These are phyloP conservation scores for Epithemia pelagica DNA, from an alignment of 108 stramenopile genomes.

Conservation along the genomic window DNA sequence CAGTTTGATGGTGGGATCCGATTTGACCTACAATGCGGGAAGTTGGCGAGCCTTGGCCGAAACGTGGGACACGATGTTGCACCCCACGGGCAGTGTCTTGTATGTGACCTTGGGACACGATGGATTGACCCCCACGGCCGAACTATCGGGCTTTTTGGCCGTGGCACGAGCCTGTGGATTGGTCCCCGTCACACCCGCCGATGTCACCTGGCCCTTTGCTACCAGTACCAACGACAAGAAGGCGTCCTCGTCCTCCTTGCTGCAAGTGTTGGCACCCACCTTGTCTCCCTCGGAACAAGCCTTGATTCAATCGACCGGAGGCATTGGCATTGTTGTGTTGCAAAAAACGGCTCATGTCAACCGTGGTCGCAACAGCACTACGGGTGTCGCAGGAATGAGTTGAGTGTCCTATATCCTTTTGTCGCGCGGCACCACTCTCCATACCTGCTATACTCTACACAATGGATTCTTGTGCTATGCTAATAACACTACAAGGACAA, in stretches of 20 bases:
- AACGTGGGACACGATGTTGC: conserved; percentile 45
- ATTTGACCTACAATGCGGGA: conserved; percentile 66
- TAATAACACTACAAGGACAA: too few species aligned
- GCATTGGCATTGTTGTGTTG: not conserved
- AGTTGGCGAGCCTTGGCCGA: conserved; percentile 54
- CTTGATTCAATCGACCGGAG: not conserved
- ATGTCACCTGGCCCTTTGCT: conserved; percentile 5
- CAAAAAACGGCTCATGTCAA: too few species aligned
- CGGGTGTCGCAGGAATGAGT: too few species aligned
- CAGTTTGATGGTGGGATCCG: conserved; percentile 52
- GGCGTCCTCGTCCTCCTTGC: too few species aligned
- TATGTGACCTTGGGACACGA: conserved; percentile 66
- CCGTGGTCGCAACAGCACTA: too few species aligned
- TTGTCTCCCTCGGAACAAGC: not conserved
- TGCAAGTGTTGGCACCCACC: not conserved
- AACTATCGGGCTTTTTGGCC: conserved; percentile 54
- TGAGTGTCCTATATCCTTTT: too few species aligned
- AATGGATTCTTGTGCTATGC: too few species aligned
- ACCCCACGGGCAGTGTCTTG: conserved; percentile 33
- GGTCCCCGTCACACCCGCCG: conserved; percentile 1
- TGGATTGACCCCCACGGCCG: conserved; percentile 59
- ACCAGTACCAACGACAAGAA: too few species aligned
- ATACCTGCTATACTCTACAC: too few species aligned
- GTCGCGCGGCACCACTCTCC: too few species aligned
- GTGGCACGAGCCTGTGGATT: conserved; percentile 28